Evolutionary conservation across 2,329 filamentous ascomycete genomes (phyloP).

Genomic region (Hypoxylon sp.): DNA sequence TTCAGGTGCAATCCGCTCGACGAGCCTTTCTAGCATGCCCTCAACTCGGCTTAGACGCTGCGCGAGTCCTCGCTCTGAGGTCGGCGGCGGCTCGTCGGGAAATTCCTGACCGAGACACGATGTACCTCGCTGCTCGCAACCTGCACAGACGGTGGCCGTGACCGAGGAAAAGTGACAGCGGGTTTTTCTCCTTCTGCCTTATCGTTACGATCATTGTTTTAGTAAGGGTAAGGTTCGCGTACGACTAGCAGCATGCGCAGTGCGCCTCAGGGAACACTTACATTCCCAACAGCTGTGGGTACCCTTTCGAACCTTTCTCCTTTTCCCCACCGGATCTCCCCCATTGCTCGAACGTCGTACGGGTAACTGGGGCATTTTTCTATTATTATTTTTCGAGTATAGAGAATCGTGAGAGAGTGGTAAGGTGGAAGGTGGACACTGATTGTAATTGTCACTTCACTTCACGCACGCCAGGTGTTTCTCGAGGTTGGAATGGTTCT

Average conservation of each 20-base stretch:
- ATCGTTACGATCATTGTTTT: background rate
- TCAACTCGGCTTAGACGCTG: slow-evolving; percentile 61
- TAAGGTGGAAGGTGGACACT: too few species aligned
- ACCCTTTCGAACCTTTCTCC: slow-evolving; percentile 63
- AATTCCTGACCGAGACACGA: slow-evolving; percentile 61
- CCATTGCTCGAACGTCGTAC: slow-evolving; percentile 27
- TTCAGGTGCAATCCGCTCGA: slow-evolving; percentile 53
- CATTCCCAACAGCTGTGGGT: slow-evolving; percentile 68
- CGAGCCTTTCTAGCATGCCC: slow-evolving; percentile 59
- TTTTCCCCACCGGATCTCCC: slow-evolving; percentile 48
- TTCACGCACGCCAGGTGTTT: too few species aligned
- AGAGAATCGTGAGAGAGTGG: too few species aligned
- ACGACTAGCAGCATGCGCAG: slow-evolving; percentile 5
- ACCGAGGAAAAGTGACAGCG: slow-evolving; percentile 58
- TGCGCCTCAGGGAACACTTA: slow-evolving; percentile 45
- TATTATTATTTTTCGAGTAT: too few species aligned
- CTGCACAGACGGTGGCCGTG: slow-evolving; percentile 56
- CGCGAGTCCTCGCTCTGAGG: slow-evolving; percentile 55
- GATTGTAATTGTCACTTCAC: too few species aligned
- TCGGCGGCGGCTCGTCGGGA: slow-evolving; percentile 51
- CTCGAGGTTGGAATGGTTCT: background rate
- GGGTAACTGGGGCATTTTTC: slow-evolving; percentile 27
- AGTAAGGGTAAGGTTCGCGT: background rate
- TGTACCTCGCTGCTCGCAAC: slow-evolving; percentile 57
- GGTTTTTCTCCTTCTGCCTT: slow-evolving; percentile 61